Percentiles rank a stretch among this genome's conserved stretches.
These are phyloP conservation scores for Lentinula guzmanii DNA, from an alignment of 768 basidiomycete genomes.

Conservation along the genomic window DNA sequence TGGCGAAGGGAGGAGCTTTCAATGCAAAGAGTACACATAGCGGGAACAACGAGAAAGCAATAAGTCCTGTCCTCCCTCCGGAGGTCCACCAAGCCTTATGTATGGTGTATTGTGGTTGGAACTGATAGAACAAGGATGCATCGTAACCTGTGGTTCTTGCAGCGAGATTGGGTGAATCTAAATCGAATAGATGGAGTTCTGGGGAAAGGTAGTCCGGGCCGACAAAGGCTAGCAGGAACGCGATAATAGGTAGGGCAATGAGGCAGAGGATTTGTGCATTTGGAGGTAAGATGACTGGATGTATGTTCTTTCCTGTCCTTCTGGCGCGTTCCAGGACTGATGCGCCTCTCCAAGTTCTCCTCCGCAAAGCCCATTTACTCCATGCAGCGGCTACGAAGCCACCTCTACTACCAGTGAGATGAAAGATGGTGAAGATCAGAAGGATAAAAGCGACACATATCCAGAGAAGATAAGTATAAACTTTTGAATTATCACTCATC, in stretches of 20 bases:
- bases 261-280: constrained; percentile 58
- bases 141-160: constrained; percentile 14
- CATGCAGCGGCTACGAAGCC: constrained; percentile 44
- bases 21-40: constrained; percentile 66
- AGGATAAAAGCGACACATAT: constrained; percentile 38
- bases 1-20: constrained; percentile 65
- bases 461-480: constrained; percentile 58
- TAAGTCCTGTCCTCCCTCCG: constrained; percentile 59
- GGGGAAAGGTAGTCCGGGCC: constrained; percentile 70
- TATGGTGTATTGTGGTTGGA: constrained; percentile 53
- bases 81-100: constrained; percentile 67
- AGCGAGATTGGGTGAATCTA: constrained; percentile 17
- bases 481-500: constrained; percentile 43
- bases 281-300: constrained; percentile 48
- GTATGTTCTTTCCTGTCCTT: constrained; percentile 28
- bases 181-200: constrained; percentile 36
- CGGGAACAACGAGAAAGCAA: constrained; percentile 69
- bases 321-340: constrained; percentile 28
- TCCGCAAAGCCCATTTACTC: constrained; percentile 52
- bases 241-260: constrained; percentile 32
- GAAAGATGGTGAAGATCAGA: constrained; percentile 32
- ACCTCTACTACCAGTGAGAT: constrained; percentile 33
- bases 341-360: constrained; percentile 52
- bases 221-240: constrained; percentile 43
- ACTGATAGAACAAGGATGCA: constrained; percentile 27